Base-by-base conservation (phyloP, 139 green algal genomes). In the Desmodesmus armatus region DNA sequence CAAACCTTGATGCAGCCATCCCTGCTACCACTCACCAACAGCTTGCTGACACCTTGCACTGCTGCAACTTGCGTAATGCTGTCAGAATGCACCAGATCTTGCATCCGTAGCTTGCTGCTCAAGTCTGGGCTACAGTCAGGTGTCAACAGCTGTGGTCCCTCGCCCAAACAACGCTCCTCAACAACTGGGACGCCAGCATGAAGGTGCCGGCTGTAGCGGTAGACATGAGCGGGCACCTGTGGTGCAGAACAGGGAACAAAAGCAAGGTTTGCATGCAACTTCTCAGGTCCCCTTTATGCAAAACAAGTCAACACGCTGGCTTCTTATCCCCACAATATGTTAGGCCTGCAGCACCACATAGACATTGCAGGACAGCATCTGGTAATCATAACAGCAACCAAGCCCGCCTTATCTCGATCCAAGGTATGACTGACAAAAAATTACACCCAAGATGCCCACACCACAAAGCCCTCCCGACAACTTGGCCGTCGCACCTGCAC, bases 1-100 rank as follows among this genome's bases (percentile, higher is more conserved):
- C 96, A 98, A 1, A 92, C 93, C 75, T 98, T 98, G 58, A 98
- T 88, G 40, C 91, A 86, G 4, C 96, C 96, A 60, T 98, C 96
- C 6, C 91, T 79, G 69, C 88, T 91, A 43, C 82, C 84, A 17
- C 89, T 95, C 13, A 98, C 83, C 86, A 98, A 90, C 81, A 98
- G 62, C 51, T 90, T 88, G 25, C 81, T 71, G 13, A 39, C n/a
- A 4, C 80, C 80, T 0, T 94, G 89, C 53, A 94, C 77, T 2
- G 88, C 53, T 1, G 82, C 60, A 78, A 97, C 82, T 69, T 89
- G 84, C 7, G 83, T 89, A 31, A 97, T 81, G 23, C 85, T 76
- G 83, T 97, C 91, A 9, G 81, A 86, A 66, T 97, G 94, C 44
- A 80, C 87, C 70, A 93, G 78, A 23, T 88, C 88, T 67, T 91